Evolutionary conservation across 176 grass and related monocot species (phyloP).

Genomic region (Juncus inflexus): DNA sequence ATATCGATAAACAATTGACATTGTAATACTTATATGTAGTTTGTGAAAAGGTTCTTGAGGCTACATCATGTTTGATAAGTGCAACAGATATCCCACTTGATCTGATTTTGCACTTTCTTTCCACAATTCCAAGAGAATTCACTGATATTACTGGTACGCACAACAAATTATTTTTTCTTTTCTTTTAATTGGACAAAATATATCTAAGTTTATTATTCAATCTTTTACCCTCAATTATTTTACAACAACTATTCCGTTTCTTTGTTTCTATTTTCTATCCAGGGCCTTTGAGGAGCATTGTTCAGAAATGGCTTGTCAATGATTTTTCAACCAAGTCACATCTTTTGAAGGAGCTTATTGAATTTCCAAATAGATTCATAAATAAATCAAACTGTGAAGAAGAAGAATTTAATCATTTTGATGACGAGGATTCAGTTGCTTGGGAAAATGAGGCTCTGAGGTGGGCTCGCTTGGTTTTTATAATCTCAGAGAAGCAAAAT

Average conservation of each 20-base stretch:
- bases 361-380: constrained; percentile 66
- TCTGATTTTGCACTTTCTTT: constrained; percentile 79
- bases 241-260: neutral
- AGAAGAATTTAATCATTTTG: constrained; percentile 50
- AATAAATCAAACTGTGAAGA: constrained; percentile 30
- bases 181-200: constrained; percentile 4
- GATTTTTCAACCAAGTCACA: constrained; percentile 34
- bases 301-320: constrained; percentile 68
- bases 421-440: constrained; percentile 76
- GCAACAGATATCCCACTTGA: constrained; percentile 59
- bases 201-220: too few species aligned
- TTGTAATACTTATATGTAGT: constrained; percentile 33
- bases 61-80: constrained; percentile 61
- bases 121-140: constrained; percentile 77
- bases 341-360: constrained; percentile 62
- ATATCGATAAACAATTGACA: too few species aligned
- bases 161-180: neutral
- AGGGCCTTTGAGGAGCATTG: constrained; percentile 58
- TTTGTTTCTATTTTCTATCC: constrained; percentile 22
- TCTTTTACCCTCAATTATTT: too few species aligned
- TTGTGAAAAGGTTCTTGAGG: constrained; percentile 77
- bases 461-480: constrained; percentile 78
- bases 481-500: constrained; percentile 54
- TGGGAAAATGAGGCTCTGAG: constrained; percentile 87
- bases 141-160: constrained; percentile 69